phyloP scores from a whole-genome alignment of 495 filamentous ascomycete species.

The Elaphomyces granulatus region DNA sequence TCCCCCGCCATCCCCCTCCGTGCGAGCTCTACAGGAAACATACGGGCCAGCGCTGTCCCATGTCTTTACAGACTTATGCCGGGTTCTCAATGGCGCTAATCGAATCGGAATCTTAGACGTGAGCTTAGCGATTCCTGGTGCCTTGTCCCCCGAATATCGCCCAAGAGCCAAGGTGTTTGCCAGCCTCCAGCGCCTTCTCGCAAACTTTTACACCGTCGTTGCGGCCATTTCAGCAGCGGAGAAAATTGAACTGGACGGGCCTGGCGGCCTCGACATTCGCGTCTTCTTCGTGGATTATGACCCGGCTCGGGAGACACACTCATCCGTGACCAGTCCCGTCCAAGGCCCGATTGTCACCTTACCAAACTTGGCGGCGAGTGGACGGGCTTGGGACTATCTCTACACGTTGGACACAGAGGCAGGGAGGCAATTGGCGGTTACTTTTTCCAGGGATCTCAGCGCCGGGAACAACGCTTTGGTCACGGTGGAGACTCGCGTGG shows the following conservation, averaged over 20 bases:
- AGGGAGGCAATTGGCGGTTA: slow-evolving; percentile 30
- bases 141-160: slow-evolving; percentile 23
- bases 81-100: slow-evolving; percentile 16
- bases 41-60: slow-evolving; percentile 28
- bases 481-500: slow-evolving; percentile 13
- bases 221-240: slow-evolving; percentile 48
- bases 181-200: slow-evolving; percentile 53
- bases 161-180: slow-evolving; percentile 43
- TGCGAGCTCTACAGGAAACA: slow-evolving; percentile 23
- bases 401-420: slow-evolving; percentile 48
- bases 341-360: slow-evolving; percentile 51
- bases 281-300: slow-evolving; percentile 56
- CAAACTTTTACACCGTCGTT: slow-evolving; percentile 65
- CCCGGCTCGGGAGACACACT: too few relatives aligned
- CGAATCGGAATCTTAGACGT: slow-evolving; percentile 28
- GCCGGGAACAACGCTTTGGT: slow-evolving; percentile 10
- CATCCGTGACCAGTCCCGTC: too few relatives aligned
- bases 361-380: slow-evolving; percentile 46
- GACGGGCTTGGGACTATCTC: slow-evolving; percentile 53
- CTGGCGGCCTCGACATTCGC: slow-evolving; percentile 62
- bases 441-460: slow-evolving; percentile 17
- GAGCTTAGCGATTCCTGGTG: slow-evolving; percentile 26
- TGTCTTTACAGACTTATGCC: slow-evolving; percentile 17
- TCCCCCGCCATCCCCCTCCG: slow-evolving; percentile 27
- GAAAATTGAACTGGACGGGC: slow-evolving; percentile 46